Percentiles rank a stretch among this genome's conserved stretches.
These are phyloP conservation scores for Dactylonectria macrodidyma DNA, from an alignment of 2,329 filamentous ascomycete genomes.

Conservation along the genomic window DNA sequence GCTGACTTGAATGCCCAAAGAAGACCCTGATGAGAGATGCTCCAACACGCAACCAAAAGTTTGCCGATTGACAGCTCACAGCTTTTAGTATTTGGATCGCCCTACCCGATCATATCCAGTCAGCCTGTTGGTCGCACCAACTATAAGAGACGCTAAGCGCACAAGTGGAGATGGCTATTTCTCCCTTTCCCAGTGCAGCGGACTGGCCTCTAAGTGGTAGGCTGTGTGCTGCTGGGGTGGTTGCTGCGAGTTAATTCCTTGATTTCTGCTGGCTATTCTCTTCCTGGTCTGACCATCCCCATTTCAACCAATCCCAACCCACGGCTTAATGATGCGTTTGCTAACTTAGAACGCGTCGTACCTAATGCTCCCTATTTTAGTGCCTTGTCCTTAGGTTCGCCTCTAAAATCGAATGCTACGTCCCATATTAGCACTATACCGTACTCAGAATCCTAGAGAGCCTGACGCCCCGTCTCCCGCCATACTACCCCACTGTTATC, in stretches of 20 bases:
- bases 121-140: neutral
- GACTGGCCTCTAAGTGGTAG: too few relatives aligned
- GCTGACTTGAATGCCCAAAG: too few relatives aligned
- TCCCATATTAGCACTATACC: neutral
- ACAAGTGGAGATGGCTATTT: neutral
- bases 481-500: neutral
- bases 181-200: neutral
- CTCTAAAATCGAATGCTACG: neutral
- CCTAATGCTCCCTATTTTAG: neutral
- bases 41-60: too few relatives aligned
- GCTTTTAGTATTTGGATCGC: neutral
- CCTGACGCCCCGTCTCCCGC: neutral
- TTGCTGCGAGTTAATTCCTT: neutral
- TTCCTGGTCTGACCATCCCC: neutral
- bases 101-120: neutral
- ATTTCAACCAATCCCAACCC: neutral
- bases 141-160: neutral
- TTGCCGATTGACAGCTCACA: too few relatives aligned
- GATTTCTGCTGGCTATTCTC: neutral
- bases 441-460: neutral
- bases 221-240: too few relatives aligned
- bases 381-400: neutral
- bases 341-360: neutral
- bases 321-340: neutral
- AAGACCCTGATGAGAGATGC: too few relatives aligned